Evolutionary conservation across 768 basidiomycete species (phyloP), one percentile per base, ranked within the genome.

Genomic region (Boletus edulis): DNA sequence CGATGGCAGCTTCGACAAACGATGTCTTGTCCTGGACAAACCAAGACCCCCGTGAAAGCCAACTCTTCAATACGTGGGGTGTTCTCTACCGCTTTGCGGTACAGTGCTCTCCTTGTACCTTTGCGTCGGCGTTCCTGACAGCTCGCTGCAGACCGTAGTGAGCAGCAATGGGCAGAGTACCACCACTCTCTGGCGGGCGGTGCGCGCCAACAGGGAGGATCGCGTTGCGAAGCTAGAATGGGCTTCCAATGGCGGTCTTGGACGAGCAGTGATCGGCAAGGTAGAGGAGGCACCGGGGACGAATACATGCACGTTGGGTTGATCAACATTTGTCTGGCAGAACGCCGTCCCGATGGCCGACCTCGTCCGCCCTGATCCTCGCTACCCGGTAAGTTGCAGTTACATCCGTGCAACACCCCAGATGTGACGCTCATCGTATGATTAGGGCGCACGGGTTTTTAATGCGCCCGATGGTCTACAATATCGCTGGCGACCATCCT

Each of bases 151-250:
- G 90, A 91, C 90, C 42, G 78, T 79, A 32, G 79, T 82, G 49
- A 78, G 72, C 63, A 72, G 77, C 56, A 86, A 74, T 60, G 89
- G 88, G 22, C 81, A 83, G 65, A 86, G 80, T 62, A 79, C 87
- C 51, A 91, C 90, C 22, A 91, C 87, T 20, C 76, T 93, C 53
- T 90, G 82, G 83, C 84, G 88, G 55, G 75, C 86, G n/a, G 86
- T 89, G 64, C 87, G 90, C 48, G 79, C 87, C 55, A 89, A 87
- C 75, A 90, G 87, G 68, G 90, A 92, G 75, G 91, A 94, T 70
- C 85, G 89, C 43, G 86, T 92, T 66, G 91, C 91, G 60, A 91
- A 85, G 75, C 82, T 93, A 50, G 91, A 94, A 72, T 94, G 91
- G 91, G 81, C 87, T 52, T 76, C 85, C 46, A 90, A 83, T 61